Conservation (phyloP, 2,329 filamentous ascomycete genomes). For the Incumbomyces lentus region DNA sequence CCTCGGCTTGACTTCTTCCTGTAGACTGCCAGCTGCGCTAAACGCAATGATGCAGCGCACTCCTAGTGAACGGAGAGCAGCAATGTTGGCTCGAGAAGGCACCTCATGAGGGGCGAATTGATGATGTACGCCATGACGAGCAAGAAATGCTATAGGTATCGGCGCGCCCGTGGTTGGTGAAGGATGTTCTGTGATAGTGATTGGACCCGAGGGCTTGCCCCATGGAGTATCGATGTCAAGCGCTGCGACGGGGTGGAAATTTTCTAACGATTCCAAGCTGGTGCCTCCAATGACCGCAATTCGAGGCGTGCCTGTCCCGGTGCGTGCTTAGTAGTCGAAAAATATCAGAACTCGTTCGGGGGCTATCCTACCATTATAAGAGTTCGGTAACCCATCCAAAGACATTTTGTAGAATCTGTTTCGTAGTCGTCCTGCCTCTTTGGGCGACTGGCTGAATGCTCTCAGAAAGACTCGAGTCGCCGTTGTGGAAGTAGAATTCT, state of each 20-base stretch:
- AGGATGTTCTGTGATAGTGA: slow-evolving; percentile 80
- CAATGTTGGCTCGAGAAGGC: slow-evolving; percentile 90
- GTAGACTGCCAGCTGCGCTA: slow-evolving; percentile 83
- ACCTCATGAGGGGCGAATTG: slow-evolving; percentile 88
- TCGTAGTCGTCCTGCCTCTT: slow-evolving; percentile 1
- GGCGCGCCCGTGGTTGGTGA: slow-evolving; percentile 54
- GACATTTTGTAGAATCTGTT: slow-evolving; percentile 8
- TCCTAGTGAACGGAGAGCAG: slow-evolving; percentile 83
- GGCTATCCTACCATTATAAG: neutral
- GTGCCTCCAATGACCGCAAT: slow-evolving; percentile 92
- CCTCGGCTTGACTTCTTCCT: slow-evolving; percentile 85
- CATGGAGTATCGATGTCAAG: slow-evolving; percentile 75
- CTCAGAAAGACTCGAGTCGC: neutral
- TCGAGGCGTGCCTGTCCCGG: slow-evolving; percentile 52
- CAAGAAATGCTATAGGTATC: slow-evolving; percentile 74
- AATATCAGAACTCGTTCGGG: neutral
- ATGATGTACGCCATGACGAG: slow-evolving; percentile 82
- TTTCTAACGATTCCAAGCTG: slow-evolving; percentile 75
- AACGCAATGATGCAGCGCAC: slow-evolving; percentile 90
- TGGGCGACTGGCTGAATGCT: neutral
- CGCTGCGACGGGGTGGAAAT: slow-evolving; percentile 73
- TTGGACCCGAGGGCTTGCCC: slow-evolving; percentile 66
- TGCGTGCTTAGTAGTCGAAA: neutral
- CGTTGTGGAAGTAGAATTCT: no score
- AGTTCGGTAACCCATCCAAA: neutral